These are phyloP conservation scores for Aspergillus thermomutatus DNA, from an alignment of 2,329 filamentous ascomycete species.

Conservation along the genomic window DNA sequence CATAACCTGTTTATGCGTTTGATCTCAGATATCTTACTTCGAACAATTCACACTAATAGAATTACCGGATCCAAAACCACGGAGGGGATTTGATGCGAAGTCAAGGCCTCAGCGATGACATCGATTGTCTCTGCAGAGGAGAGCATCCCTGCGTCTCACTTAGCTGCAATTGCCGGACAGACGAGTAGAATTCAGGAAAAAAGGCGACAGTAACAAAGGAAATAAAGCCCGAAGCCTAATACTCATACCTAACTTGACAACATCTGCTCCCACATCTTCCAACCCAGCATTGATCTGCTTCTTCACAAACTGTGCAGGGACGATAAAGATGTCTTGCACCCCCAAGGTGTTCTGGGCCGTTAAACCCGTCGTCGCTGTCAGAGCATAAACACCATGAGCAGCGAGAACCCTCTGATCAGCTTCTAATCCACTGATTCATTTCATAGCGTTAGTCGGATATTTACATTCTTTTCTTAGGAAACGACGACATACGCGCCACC, in stretches of 20 bases:
- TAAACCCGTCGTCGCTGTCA: constrained; percentile 90
- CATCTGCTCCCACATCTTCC: constrained; percentile 80
- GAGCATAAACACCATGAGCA: constrained; percentile 89
- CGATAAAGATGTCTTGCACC: constrained; percentile 74
- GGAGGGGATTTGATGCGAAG: constrained; percentile 53
- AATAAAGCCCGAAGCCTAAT: not conserved
- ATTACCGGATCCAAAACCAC: constrained; percentile 73
- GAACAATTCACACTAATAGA: not conserved
- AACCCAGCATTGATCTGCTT: constrained; percentile 84
- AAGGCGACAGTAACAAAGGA: not conserved
- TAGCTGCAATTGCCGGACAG: not conserved
- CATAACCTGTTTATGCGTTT: constrained; percentile 67
- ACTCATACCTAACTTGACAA: constrained; percentile 77
- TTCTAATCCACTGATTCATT: constrained; percentile 72
- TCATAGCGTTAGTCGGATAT: constrained; percentile 11
- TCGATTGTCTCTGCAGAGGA: constrained; percentile 68
- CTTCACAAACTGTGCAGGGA: constrained; percentile 73
- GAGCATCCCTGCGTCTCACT: constrained; percentile 65
- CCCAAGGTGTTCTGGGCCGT: constrained; percentile 94
- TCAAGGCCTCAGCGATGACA: constrained; percentile 64
- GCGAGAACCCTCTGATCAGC: constrained; percentile 94
- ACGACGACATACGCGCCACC: constrained; percentile 70
- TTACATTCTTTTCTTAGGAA: not conserved
- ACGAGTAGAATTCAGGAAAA: not conserved
- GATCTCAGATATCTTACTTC: constrained; percentile 9